Base-by-base conservation (phyloP, 164 flowering plant species). In the Houttuynia cordata region DNA sequence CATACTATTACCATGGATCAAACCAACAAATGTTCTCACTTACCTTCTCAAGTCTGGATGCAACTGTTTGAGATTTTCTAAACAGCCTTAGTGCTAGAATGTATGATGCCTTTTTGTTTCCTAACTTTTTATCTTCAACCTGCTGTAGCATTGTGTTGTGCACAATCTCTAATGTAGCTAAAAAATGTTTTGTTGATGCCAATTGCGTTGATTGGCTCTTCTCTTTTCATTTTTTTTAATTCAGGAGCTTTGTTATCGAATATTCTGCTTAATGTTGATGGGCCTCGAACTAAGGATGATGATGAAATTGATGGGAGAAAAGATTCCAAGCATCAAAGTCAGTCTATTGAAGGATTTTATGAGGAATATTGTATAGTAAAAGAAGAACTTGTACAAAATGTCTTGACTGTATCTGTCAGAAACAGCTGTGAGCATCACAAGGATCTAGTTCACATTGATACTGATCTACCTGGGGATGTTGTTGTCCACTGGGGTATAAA, bases 401-500 rank as follows among this genome's bases (percentile, higher is more conserved):
- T 67, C 56, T 64, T 88, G 51, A 73, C 51, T 54, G 81, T 88
- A 63, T 76, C 86, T 70, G 89, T 85, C 34, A 78, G 59, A 40
- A 79, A 79, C 55, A 77, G 82, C 70, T 69, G 72, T 4, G 77
- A 84, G 70, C 79, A 73, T 49, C 71, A 76, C 45, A 86, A 79
- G 59, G 73, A 70, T 72, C 68, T 85, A 66, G 63, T 88, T 61
- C 67, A 63, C 65, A 53, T 93, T 24, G 95, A 93, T 60, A 88
- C 96, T 25, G 97, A 90, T 83, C 63, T 86, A 60, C 81, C 87
- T 60, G 95, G 87, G 71, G 77, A 83, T 78, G 83, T 90, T 62
- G 63, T 88, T 66, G 73, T 90, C 71, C 99, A 93, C 71, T 93
- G 99, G 99, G 97, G 97, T 65, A 82, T 85, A 57, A 86, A 85